Conservation (phyloP, 2,329 filamentous ascomycete species). For the Aspergillus ochraceus region DNA sequence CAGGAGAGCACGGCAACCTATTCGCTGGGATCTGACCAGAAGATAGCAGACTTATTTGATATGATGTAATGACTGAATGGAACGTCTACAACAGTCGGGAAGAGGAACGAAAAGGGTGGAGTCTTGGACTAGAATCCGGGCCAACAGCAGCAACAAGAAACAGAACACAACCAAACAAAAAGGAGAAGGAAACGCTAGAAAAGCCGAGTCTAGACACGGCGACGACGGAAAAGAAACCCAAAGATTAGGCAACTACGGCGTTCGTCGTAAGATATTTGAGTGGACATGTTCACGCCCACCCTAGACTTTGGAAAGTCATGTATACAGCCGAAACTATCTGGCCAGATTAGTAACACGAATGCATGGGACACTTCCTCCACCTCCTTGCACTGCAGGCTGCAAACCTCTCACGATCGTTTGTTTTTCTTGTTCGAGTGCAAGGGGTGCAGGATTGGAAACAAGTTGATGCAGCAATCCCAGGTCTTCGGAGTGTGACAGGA, state of each 20-base stretch:
- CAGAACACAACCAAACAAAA: neutral
- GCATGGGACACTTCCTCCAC: neutral
- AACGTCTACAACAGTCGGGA: neutral
- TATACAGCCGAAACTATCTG: slow-evolving; percentile 2
- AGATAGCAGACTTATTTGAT: slow-evolving; percentile 39
- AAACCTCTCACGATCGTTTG: slow-evolving; percentile 3
- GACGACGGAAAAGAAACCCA: neutral
- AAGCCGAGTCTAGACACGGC: neutral
- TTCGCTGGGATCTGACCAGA: slow-evolving; percentile 31
- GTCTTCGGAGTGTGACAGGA: neutral
- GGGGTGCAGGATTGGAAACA: slow-evolving; percentile 12
- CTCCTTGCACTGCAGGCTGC: neutral
- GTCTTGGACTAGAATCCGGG: neutral
- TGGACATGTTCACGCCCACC: neutral
- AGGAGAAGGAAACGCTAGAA: neutral
- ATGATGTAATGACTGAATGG: slow-evolving; percentile 20
- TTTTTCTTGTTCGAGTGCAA: slow-evolving; percentile 19
- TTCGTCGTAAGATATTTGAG: neutral
- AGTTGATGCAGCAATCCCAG: slow-evolving; percentile 12
- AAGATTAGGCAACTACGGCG: neutral
- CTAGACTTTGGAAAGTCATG: neutral
- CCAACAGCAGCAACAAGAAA: neutral
- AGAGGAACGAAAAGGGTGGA: neutral
- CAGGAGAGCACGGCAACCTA: slow-evolving; percentile 21
- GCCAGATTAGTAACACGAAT: slow-evolving; percentile 6